Base-by-base conservation (phyloP, 345 rosid genomes). In the Pistacia integerrima region DNA sequence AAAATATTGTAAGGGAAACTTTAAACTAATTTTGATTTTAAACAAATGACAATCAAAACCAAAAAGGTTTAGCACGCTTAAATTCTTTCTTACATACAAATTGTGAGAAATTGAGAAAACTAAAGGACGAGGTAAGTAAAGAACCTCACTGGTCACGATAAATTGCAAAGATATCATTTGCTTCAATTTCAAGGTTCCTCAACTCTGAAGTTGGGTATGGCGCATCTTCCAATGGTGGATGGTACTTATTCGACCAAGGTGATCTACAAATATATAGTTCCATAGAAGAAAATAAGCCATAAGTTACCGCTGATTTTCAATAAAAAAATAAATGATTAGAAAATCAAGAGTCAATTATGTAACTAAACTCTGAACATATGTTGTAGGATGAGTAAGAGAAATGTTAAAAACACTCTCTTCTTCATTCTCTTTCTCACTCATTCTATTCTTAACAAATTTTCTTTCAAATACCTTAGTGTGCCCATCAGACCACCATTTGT, bases 101-200 rank as follows among this genome's bases (percentile, higher is more conserved):
- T 66, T 48, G 36, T 54, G 30, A 57, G 61, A 28, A 80, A 54
- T 14, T 22, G 25, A 68, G 51, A 49, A 66, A 76, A 69, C 55
- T 82, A 78, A 80, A 86, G 74, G 84, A 89, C 86, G 85, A 91
- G 92, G 88, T 79, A 90, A 88, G 94, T 65, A 78, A 93, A 89
- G 97, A 92, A 91, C 92, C 99, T 95, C 97, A 95, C 99, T 95
- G 99, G 93, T 95, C 99, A 93, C 93, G 90, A 78, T 95, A 95
- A 76, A 92, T 76, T 75, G 94, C 77, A 82, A 95, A 95, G 82
- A 93, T 80, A 2, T 92, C 99, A 51, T 95, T 95, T 9, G 98
- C 98, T 85, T 95, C 98, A 65, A 88, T 83, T 84, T 95, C 99
- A 33, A 93, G 93, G 68, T 93, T 90, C 86, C 99, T 92, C 80